Evolutionary conservation across 2,329 filamentous ascomycete genomes (phyloP), one percentile per base, ranked within the genome.

Genomic region (Fusarium dimerum): DNA sequence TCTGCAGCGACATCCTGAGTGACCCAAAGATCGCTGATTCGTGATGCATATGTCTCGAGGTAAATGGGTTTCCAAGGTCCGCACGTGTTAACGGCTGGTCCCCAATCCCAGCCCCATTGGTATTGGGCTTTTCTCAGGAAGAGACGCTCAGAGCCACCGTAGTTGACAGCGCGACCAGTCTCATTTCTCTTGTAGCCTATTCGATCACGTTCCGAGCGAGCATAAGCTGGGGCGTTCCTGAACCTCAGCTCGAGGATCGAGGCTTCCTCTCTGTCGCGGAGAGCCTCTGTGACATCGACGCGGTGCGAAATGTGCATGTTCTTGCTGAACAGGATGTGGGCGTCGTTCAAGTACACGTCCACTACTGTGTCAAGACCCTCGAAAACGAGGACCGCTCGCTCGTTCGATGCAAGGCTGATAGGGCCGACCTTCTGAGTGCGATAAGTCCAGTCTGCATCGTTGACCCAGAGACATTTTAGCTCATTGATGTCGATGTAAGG

Each of bases 61-160:
- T 78, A 78, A 4, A 91, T 78, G 2, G 84, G 79, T 57, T 81
- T 81, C 87, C 88, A 92, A 4, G 84, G 82, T 0, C 85, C 85
- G 10, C 78, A 78, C 1, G 83, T 84, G 66, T 84, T 77, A 48
- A 87, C 61, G 11, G 85, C 76, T 2, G 85, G 85, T 0, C 85
- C 85, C 85, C 85, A 88, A 63, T 88, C 85, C 85, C 85, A 89
- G 8, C 86, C 84, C 83, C 83, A 88, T 60, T 87, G 81, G 60
- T 85, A 88, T 66, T 88, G 85, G 2, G 84, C 82, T 64, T 88
- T 88, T 20, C 85, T 73, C 0, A 68, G 61, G 3, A 62, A 55
- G n/a, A 47, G 34, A 13, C 45, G 45, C 15, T 40, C 38, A 26
- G 45, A 39, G 20, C 38, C 45, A 10, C 34, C 38, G 17, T 29